Conservation (phyloP, 148 eudicot species). For the Chenopodium album region DNA sequence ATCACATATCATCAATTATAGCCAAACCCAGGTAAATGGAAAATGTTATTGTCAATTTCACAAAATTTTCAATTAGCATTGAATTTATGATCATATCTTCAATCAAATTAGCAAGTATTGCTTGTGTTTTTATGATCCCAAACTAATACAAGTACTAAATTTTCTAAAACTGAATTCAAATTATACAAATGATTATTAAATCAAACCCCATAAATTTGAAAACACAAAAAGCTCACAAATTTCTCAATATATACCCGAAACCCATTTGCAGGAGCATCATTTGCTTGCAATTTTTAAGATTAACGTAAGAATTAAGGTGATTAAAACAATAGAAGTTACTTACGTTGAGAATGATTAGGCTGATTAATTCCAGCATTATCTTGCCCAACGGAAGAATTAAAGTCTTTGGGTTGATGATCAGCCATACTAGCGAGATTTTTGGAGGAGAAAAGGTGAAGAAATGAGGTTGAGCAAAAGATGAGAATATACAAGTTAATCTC, state of each 20-base stretch:
- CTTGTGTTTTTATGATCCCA: not conserved
- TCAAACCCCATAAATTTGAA: not conserved
- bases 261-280: not conserved
- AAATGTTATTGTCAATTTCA: not conserved
- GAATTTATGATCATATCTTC: not conserved
- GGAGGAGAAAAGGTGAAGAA: too few relatives aligned
- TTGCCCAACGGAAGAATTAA: not conserved
- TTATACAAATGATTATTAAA: not conserved
- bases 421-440: conserved; percentile 7
- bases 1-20: not conserved
- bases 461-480: too few relatives aligned
- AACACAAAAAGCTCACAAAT: not conserved
- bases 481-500: too few relatives aligned
- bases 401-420: conserved; percentile 12
- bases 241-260: too few relatives aligned
- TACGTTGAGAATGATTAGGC: not conserved
- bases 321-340: not conserved
- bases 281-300: not conserved
- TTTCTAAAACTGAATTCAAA: not conserved
- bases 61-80: too few relatives aligned
- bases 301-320: not conserved
- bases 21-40: not conserved
- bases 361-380: not conserved
- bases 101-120: not conserved
- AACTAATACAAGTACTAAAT: not conserved